phyloP scores from a whole-genome alignment of 805 yeast species.

The Zygotorulaspora sp. region DNA sequence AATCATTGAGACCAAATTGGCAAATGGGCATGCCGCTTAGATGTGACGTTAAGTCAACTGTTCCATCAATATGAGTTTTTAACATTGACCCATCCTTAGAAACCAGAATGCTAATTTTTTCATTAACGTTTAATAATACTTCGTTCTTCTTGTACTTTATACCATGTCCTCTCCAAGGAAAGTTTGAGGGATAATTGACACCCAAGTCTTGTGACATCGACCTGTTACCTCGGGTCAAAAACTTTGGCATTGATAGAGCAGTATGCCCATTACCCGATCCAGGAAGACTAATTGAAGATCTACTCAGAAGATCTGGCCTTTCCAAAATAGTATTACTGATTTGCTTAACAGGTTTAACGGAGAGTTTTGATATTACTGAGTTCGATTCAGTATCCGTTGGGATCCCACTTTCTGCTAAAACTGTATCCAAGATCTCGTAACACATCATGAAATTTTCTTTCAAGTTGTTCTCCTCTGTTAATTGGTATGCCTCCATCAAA shows the following conservation, averaged over 20 bases:
- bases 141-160: constrained; percentile 79
- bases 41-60: constrained; percentile 63
- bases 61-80: constrained; percentile 72
- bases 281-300: constrained; percentile 7
- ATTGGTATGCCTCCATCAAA: constrained; percentile 43
- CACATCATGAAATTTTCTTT: constrained; percentile 62
- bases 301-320: constrained; percentile 8
- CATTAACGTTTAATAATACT: constrained; percentile 69
- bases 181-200: constrained; percentile 34
- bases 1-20: constrained; percentile 70
- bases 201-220: constrained; percentile 17
- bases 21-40: constrained; percentile 82
- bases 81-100: constrained; percentile 60
- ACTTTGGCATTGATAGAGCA: constrained; percentile 19
- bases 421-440: constrained; percentile 74
- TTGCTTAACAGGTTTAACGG: constrained; percentile 22
- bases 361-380: constrained; percentile 24
- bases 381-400: constrained; percentile 28
- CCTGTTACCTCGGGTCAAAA: constrained; percentile 16
- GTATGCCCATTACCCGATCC: constrained; percentile 6
- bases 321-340: constrained; percentile 6
- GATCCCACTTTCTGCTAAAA: constrained; percentile 38
- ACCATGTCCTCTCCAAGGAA: constrained; percentile 69
- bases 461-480: constrained; percentile 44
- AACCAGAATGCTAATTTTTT: constrained; percentile 66